A percentile compares a stretch with the other conserved stretches of the same genome.
Conservation (phyloP, 768 basidiomycete genomes). For the Suillus luteus region DNA sequence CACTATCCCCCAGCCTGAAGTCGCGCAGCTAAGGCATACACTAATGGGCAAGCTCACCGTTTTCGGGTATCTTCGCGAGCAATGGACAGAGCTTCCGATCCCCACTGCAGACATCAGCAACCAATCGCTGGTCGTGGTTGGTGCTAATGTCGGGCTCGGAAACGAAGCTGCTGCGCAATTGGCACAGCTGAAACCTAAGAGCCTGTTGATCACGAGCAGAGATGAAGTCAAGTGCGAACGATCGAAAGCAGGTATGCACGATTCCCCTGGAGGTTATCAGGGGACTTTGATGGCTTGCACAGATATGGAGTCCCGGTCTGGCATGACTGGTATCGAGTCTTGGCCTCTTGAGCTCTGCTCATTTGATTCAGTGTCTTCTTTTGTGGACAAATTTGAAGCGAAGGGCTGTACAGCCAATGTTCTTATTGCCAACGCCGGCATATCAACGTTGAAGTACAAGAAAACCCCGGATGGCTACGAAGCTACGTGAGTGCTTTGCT, state of each 20-base stretch:
- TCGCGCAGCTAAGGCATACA: neutral
- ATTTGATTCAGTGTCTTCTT: constrained; percentile 36
- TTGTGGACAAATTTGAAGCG: constrained; percentile 30
- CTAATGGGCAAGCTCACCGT: constrained; percentile 29
- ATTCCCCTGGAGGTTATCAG: neutral
- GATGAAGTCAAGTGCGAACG: constrained; percentile 23
- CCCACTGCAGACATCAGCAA: constrained; percentile 22
- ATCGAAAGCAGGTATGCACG: constrained; percentile 21
- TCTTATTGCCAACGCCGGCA: constrained; percentile 35
- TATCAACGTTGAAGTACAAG: constrained; percentile 20
- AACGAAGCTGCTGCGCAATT: constrained; percentile 31
- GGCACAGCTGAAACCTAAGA: constrained; percentile 26
- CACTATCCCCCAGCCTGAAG: too few relatives aligned
- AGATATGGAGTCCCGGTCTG: constrained; percentile 24
- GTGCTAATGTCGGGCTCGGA: constrained; percentile 34
- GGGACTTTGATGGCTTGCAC: neutral
- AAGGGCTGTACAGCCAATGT: constrained; percentile 32
- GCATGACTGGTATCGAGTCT: constrained; percentile 20
- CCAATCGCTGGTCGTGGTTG: constrained; percentile 28
- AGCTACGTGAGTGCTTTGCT: constrained; percentile 28
- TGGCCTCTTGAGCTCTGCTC: constrained; percentile 38
- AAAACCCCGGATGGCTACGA: constrained; percentile 41
- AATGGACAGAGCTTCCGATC: constrained; percentile 31
- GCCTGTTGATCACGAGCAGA: constrained; percentile 27
- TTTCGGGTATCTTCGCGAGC: constrained; percentile 26